These are phyloP conservation scores for Phytophthora ramorum DNA, from an alignment of 352 stramenopile genomes.

Conservation along the genomic window DNA sequence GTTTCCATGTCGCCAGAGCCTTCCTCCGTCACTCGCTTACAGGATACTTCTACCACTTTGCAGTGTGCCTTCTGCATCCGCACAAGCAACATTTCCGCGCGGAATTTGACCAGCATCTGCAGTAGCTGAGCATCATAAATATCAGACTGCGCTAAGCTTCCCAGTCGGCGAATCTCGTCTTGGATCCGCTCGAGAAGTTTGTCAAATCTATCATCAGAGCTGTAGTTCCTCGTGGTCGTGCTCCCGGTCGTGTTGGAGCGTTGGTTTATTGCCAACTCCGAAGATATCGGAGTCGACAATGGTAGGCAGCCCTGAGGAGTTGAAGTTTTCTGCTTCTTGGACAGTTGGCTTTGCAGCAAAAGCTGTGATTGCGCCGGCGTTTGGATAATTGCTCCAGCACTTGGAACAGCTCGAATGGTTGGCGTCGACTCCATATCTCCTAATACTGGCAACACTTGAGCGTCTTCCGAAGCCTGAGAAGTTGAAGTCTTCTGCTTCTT, in stretches of 20 bases:
- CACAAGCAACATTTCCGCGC: slow-evolving; percentile 36
- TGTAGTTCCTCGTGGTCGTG: background rate
- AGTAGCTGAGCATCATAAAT: slow-evolving; percentile 43
- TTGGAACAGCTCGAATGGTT: background rate
- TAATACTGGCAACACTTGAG: background rate
- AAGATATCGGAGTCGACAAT: slow-evolving; percentile 10
- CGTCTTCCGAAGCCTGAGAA: background rate
- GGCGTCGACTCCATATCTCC: background rate
- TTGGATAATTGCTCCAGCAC: background rate
- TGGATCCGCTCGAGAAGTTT: slow-evolving; percentile 29
- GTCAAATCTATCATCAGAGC: slow-evolving; percentile 4
- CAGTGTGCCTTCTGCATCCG: slow-evolving; percentile 26
- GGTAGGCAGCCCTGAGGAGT: slow-evolving; percentile 6
- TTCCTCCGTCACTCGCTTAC: slow-evolving; percentile 20
- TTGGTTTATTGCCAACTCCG: slow-evolving; percentile 15
- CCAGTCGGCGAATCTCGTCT: slow-evolving; percentile 38
- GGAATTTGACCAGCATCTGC: slow-evolving; percentile 45
- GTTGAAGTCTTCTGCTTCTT: slow-evolving; percentile 19
- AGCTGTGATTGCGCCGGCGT: background rate
- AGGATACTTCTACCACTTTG: background rate
- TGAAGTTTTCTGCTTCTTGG: background rate
- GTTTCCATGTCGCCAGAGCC: slow-evolving; percentile 21
- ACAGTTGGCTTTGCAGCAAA: background rate
- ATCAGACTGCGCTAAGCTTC: slow-evolving; percentile 11
- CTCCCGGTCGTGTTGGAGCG: background rate